Percentiles rank a stretch among this genome's conserved stretches.
Conservation (phyloP, 2,329 filamentous ascomycete genomes). For the Diaporthe citrichinensis region DNA sequence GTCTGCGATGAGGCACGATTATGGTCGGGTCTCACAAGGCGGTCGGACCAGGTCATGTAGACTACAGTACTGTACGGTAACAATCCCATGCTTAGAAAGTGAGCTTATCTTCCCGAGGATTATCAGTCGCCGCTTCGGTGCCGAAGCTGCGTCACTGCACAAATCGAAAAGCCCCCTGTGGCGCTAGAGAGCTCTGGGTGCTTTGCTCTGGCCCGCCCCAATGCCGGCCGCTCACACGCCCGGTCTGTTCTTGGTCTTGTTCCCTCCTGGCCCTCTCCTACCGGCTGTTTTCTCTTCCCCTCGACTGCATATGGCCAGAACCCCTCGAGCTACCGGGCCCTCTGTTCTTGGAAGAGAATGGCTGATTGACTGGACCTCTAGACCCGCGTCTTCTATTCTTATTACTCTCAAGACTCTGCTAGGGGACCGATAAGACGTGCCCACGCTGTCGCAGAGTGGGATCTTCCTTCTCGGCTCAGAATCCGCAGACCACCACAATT, state of each 20-base stretch:
- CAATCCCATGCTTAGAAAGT: neutral
- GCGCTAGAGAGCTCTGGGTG: slow-evolving; percentile 37
- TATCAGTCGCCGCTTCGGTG: slow-evolving; percentile 32
- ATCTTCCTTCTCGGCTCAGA: slow-evolving; percentile 31
- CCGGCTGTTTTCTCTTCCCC: slow-evolving; percentile 28
- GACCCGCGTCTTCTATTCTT: neutral
- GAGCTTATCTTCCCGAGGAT: slow-evolving; percentile 20
- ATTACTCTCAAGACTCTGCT: slow-evolving; percentile 11
- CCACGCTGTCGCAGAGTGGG: slow-evolving; percentile 24
- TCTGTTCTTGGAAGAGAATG: slow-evolving; percentile 32
- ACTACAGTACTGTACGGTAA: neutral
- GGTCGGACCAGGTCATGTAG: neutral
- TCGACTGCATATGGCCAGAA: slow-evolving; percentile 27
- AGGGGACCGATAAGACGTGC: slow-evolving; percentile 20
- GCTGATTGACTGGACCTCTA: slow-evolving; percentile 23
- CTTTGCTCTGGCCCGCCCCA: slow-evolving; percentile 21
- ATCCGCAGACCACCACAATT: slow-evolving; percentile 16
- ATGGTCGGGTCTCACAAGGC: neutral
- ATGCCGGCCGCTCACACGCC: slow-evolving; percentile 39
- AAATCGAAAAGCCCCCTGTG: slow-evolving; percentile 21
- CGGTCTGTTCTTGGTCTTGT: slow-evolving; percentile 14
- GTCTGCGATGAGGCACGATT: neutral
- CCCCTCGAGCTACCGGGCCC: slow-evolving; percentile 12
- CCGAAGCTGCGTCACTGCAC: slow-evolving; percentile 36
- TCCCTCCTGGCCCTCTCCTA: slow-evolving; percentile 27